Percentiles rank a stretch among this genome's conserved stretches.
Conservation (phyloP, 75 land plant species). For the Sequoiadendron giganteum region DNA sequence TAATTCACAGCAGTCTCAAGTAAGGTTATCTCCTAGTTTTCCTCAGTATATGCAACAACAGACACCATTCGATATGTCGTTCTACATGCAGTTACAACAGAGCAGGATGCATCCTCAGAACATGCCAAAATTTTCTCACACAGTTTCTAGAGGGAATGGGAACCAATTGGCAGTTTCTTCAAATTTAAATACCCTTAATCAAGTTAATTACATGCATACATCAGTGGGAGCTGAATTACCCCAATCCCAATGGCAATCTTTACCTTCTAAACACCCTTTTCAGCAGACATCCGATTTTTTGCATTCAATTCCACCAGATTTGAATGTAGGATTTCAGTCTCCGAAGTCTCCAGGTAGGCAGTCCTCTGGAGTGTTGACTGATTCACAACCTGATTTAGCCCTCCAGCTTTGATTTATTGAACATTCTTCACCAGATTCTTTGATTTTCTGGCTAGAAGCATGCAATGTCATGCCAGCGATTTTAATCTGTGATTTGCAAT, state of each 20-base stretch:
- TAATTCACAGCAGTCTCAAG: not conserved
- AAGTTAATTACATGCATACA: not conserved
- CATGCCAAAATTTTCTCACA: not conserved
- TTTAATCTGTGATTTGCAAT: constrained; percentile 2
- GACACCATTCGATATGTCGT: not conserved
- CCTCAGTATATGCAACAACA: constrained; percentile 8
- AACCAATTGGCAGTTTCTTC: not conserved
- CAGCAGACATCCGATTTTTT: constrained; percentile 10
- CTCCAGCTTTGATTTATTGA: constrained; percentile 51
- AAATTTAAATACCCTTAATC: constrained; percentile 9
- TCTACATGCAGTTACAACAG: constrained; percentile 1
- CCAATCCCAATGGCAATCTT: constrained; percentile 11
- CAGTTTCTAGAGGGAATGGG: not conserved
- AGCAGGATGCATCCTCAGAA: constrained; percentile 11
- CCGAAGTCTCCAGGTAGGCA: constrained; percentile 53
- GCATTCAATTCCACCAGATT: constrained; percentile 47
- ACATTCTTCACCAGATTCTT: constrained; percentile 8
- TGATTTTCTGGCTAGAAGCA: constrained; percentile 14
- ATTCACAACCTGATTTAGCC: constrained; percentile 73
- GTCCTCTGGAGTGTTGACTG: constrained; percentile 33
- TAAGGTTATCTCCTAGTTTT: not conserved
- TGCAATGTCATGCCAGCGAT: not conserved
- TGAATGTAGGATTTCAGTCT: constrained; percentile 61
- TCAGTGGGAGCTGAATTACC: not conserved
- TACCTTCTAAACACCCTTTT: not conserved